These are phyloP conservation scores for Didymella keratinophila DNA, from an alignment of 2,329 filamentous ascomycete genomes.

Conservation along the genomic window DNA sequence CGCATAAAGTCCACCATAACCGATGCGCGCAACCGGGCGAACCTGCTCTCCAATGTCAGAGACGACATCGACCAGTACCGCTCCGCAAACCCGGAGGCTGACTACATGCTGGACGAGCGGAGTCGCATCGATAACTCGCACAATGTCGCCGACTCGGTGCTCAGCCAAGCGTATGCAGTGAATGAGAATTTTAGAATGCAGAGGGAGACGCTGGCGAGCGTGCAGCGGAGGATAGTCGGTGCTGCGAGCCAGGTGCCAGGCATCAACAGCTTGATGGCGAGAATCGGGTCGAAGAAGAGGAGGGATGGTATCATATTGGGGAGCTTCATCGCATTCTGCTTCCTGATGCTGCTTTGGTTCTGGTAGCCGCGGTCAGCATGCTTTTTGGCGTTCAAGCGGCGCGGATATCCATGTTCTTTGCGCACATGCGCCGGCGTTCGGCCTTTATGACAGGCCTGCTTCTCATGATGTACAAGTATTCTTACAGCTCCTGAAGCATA, in stretches of 20 bases:
- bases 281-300: conserved; percentile 93
- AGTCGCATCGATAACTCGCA: conserved; percentile 86
- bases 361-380: conserved; percentile 30
- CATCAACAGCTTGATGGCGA: conserved; percentile 87
- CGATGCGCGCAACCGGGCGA: conserved; percentile 83
- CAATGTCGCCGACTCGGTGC: conserved; percentile 84
- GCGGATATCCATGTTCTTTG: conserved; percentile 40
- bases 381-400: conserved; percentile 35
- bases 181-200: conserved; percentile 90
- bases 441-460: conserved; percentile 21
- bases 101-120: conserved; percentile 96
- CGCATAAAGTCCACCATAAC: conserved; percentile 77
- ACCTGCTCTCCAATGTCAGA: conserved; percentile 88
- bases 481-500: conserved; percentile 22
- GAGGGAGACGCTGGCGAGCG: conserved; percentile 84
- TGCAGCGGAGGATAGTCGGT: conserved; percentile 87
- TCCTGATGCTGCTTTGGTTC: conserved; percentile 77
- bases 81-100: conserved; percentile 84
- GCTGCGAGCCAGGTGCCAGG: conserved; percentile 92
- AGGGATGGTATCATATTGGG: conserved; percentile 95
- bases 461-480: conserved; percentile 43
- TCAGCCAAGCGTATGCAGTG: conserved; percentile 95
- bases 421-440: conserved; percentile 27
- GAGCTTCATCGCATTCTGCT: conserved; percentile 89
- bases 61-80: conserved; percentile 92